Base-by-base conservation (phyloP, 2,329 filamentous ascomycete genomes). In the Grosmannia penicillata region DNA sequence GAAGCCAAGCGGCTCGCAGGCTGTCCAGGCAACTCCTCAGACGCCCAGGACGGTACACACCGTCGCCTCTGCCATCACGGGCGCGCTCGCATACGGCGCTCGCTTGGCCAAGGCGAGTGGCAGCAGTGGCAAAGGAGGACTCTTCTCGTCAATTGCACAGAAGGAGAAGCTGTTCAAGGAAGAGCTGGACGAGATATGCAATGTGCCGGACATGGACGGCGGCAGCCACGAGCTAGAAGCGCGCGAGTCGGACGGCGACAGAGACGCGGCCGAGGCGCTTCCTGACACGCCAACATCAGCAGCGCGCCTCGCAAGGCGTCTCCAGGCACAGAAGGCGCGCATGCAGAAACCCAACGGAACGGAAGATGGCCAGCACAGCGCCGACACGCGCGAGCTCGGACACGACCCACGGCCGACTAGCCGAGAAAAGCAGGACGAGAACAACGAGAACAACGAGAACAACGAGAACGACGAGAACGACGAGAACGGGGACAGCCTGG, bases 201-300 rank as follows among this genome's bases (percentile, higher is more conserved):
- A 52, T 13, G 39, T 49, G 18, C 48, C 51, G 13, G 44, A 45
- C n/a, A 47, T 47, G 17, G 46, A 50, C 10, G 49, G 51, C 24
- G 33, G 28, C n/a, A n/a, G n/a, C n/a, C n/a, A n/a, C n/a, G n/a
- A n/a, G n/a, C n/a, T n/a, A n/a, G n/a, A n/a, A n/a, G n/a, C n/a
- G n/a, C n/a, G n/a, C n/a, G n/a, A n/a, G n/a, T n/a, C n/a, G n/a
- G n/a, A n/a, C n/a, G n/a, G n/a, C n/a, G n/a, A n/a, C n/a, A n/a
- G n/a, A n/a, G n/a, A n/a, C n/a, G n/a, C n/a, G n/a, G n/a, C n/a
- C n/a, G n/a, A n/a, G n/a, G n/a, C n/a, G n/a, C n/a, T n/a, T n/a
- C n/a, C n/a, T n/a, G n/a, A n/a, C n/a, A n/a, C n/a, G n/a, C n/a
- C n/a, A n/a, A n/a, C n/a, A n/a, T n/a, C n/a, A n/a, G n/a, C n/a